Conservation (phyloP, 2,329 filamentous ascomycete species). For the Xylariaceae sp. region DNA sequence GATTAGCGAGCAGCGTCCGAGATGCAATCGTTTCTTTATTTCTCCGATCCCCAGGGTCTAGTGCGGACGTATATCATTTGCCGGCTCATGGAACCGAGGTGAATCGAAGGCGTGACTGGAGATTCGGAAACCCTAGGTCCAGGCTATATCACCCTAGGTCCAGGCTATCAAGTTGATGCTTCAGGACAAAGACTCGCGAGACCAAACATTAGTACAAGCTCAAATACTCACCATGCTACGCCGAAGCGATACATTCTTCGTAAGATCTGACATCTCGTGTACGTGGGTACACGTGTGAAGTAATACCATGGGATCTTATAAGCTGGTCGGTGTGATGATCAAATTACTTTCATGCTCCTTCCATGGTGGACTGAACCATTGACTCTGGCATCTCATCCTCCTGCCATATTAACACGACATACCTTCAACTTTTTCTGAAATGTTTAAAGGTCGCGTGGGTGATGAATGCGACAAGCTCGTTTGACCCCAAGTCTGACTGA, state of each 20-base stretch:
- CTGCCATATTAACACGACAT: conserved; percentile 7
- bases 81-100: conserved; percentile 5
- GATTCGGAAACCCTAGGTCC: too few relatives aligned
- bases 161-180: conserved; percentile 3
- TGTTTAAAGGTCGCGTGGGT: conserved; percentile 2
- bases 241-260: conserved; percentile 1
- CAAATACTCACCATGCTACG: neutral
- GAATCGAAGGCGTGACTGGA: too few relatives aligned
- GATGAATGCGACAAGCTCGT: conserved; percentile 2
- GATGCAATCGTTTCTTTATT: neutral
- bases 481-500: conserved; percentile 1
- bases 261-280: conserved; percentile 5
- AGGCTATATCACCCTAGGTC: conserved; percentile 1
- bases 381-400: neutral
- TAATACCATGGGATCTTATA: conserved; percentile 14
- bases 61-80: conserved; percentile 6
- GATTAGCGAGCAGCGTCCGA: conserved; percentile 7
- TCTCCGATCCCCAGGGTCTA: neutral
- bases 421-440: conserved; percentile 5
- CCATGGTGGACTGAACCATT: conserved; percentile 4
- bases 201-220: neutral
- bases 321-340: conserved; percentile 6
- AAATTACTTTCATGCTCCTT: conserved; percentile 8
- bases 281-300: conserved; percentile 5
- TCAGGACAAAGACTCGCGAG: conserved; percentile 1